Conservation (phyloP, 495 filamentous ascomycete genomes). For the Lineolata rhizophorae region DNA sequence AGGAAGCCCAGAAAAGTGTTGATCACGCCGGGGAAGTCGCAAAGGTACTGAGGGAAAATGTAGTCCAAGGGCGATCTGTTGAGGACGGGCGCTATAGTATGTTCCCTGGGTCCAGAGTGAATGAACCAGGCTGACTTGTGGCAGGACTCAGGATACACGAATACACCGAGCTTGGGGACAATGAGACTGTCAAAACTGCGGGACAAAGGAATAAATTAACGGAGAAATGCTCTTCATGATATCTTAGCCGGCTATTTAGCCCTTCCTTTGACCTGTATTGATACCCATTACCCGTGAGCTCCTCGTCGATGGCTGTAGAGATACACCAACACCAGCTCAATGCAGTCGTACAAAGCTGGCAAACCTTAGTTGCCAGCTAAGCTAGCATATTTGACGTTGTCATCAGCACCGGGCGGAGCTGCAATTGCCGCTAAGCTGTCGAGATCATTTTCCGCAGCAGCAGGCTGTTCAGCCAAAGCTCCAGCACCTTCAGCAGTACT, state of each 20-base stretch:
- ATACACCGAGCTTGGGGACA: slow-evolving; percentile 77
- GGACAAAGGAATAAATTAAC: slow-evolving; percentile 10
- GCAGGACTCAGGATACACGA: slow-evolving; percentile 73
- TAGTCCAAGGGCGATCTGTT: slow-evolving; percentile 52
- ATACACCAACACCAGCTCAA: no score
- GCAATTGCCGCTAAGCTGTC: slow-evolving; percentile 34
- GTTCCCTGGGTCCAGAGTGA: slow-evolving; percentile 11
- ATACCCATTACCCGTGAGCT: neutral
- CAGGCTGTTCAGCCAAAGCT: slow-evolving; percentile 10
- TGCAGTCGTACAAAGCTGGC: no score
- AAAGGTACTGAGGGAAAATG: slow-evolving; percentile 54
- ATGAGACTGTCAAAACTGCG: slow-evolving; percentile 40
- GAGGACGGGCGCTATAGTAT: slow-evolving; percentile 40
- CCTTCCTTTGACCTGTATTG: no score
- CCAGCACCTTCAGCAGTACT: slow-evolving; percentile 5
- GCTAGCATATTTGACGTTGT: slow-evolving; percentile 70
- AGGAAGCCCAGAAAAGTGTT: slow-evolving; percentile 29
- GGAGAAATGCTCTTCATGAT: slow-evolving; percentile 13
- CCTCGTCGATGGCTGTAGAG: neutral
- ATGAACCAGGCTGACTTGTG: neutral
- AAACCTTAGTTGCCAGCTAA: slow-evolving; percentile 46
- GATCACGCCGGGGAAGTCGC: slow-evolving; percentile 69
- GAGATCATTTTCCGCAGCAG: slow-evolving; percentile 21
- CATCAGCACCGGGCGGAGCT: slow-evolving; percentile 61
- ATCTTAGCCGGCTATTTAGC: no score